Conservation (phyloP, 345 rosid genomes). For the Eucalyptus pauciflora region DNA sequence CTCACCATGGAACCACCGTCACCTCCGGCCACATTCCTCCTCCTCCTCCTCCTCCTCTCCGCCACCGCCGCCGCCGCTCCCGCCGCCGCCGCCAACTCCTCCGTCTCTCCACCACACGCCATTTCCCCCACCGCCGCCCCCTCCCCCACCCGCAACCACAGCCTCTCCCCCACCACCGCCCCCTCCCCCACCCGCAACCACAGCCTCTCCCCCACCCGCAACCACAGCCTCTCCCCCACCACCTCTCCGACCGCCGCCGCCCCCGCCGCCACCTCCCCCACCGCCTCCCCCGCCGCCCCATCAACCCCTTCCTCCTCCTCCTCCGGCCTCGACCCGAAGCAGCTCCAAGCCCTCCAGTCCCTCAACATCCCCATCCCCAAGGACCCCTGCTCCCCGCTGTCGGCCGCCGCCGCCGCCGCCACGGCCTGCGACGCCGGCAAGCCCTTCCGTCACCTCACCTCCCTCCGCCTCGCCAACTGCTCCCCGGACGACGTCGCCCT, state of each 20-base stretch:
- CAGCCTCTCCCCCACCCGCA: too few relatives aligned
- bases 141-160: background rate
- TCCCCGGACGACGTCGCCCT: slow-evolving; percentile 42
- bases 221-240: slow-evolving; percentile 25
- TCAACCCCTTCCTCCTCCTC: slow-evolving; percentile 14
- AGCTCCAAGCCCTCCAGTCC: slow-evolving; percentile 62
- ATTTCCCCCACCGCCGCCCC: background rate
- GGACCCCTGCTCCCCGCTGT: slow-evolving; percentile 50
- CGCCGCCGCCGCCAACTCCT: background rate
- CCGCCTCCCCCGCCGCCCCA: slow-evolving; percentile 2
- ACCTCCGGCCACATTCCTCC: background rate
- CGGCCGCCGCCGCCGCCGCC: slow-evolving; percentile 3
- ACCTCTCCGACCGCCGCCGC: slow-evolving; percentile 5
- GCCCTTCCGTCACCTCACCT: slow-evolving; percentile 67
- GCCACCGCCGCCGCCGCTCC: background rate
- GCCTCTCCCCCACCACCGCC: slow-evolving; percentile 15
- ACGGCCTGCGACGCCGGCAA: slow-evolving; percentile 45
- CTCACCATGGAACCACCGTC: slow-evolving; percentile 24
- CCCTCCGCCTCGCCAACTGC: slow-evolving; percentile 76
- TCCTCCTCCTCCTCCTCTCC: background rate
- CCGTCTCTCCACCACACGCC: background rate
- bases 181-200: slow-evolving; percentile 4
- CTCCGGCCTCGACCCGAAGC: slow-evolving; percentile 69
- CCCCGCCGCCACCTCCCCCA: slow-evolving; percentile 6
- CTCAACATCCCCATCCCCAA: slow-evolving; percentile 52